These are phyloP conservation scores for Cucurbita argyrosperma DNA, from an alignment of 306 rosid genomes.

Conservation along the genomic window DNA sequence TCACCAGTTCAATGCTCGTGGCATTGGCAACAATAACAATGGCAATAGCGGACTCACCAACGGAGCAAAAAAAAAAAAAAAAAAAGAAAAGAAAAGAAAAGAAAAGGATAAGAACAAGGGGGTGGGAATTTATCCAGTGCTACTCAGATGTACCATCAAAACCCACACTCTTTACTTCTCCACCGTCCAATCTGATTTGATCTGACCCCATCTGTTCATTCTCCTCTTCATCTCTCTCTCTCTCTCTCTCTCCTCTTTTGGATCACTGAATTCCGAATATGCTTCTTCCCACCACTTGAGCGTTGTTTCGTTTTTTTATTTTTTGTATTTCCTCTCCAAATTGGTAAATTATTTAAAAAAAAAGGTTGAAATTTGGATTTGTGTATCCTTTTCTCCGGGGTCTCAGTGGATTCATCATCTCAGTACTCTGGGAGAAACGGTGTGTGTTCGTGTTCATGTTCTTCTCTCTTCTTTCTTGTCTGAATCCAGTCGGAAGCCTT, in stretches of 20 bases:
- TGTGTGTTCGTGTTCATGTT: neutral
- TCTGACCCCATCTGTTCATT: neutral
- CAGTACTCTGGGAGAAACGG: neutral
- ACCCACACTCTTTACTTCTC: neutral
- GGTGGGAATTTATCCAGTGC: neutral
- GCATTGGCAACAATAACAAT: neutral
- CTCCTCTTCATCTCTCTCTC: neutral
- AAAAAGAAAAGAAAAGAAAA: slow-evolving; percentile 17
- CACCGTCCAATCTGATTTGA: neutral
- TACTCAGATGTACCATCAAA: neutral
- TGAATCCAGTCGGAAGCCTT: neutral
- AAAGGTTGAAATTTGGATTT: neutral
- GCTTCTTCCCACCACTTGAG: neutral
- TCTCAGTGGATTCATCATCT: neutral
- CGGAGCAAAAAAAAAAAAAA: slow-evolving; percentile 4
- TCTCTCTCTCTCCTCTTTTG: neutral
- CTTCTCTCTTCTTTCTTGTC: neutral
- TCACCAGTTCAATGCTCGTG: slow-evolving; percentile 1
- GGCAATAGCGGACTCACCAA: slow-evolving; percentile 51
- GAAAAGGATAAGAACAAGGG: slow-evolving; percentile 10
- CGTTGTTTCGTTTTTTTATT: neutral
- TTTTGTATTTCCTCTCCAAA: neutral
- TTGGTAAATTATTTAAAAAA: neutral
- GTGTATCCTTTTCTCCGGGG: neutral
- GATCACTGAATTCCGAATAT: neutral